These are phyloP conservation scores for Lathyrus aphaca DNA, from an alignment of 306 rosid genomes.

Conservation along the genomic window DNA sequence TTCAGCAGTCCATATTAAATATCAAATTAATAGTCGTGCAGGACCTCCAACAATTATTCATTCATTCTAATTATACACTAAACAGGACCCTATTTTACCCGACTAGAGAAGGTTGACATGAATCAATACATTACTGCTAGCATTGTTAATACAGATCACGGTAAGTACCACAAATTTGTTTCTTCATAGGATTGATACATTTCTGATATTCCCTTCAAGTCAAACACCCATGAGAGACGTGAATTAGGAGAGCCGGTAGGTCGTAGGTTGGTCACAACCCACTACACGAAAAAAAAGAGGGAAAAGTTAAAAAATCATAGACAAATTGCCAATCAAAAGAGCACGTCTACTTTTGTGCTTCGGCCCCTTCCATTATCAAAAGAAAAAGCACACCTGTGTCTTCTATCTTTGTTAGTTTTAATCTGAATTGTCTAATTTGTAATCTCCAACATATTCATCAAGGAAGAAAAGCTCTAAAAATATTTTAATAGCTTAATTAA, in stretches of 20 bases:
- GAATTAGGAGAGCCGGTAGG: slow-evolving; percentile 57
- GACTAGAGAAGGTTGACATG: slow-evolving; percentile 27
- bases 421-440: slow-evolving; percentile 14
- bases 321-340: slow-evolving; percentile 9
- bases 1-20: slow-evolving; percentile 16
- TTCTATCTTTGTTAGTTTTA: slow-evolving; percentile 26
- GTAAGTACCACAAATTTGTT: slow-evolving; percentile 75
- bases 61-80: slow-evolving; percentile 20
- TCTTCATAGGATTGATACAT: slow-evolving; percentile 93
- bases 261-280: slow-evolving; percentile 92
- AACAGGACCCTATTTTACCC: slow-evolving; percentile 17
- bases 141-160: slow-evolving; percentile 28
- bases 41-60: slow-evolving; percentile 15
- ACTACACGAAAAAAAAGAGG: slow-evolving; percentile 53
- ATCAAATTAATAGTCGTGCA: slow-evolving; percentile 18
- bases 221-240: slow-evolving; percentile 78
- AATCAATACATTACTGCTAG: slow-evolving; percentile 18
- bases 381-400: not conserved
- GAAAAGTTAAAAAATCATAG: not conserved
- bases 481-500: slow-evolving; percentile 19
- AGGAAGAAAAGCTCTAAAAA: slow-evolving; percentile 24
- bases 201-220: slow-evolving; percentile 83
- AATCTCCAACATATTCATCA: slow-evolving; percentile 25
- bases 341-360: slow-evolving; percentile 5
- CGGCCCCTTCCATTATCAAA: not conserved